Evolutionary conservation across 2,329 filamentous ascomycete species (phyloP), one percentile per base, ranked within the genome.

Genomic region (Ophiostoma pallidulum): DNA sequence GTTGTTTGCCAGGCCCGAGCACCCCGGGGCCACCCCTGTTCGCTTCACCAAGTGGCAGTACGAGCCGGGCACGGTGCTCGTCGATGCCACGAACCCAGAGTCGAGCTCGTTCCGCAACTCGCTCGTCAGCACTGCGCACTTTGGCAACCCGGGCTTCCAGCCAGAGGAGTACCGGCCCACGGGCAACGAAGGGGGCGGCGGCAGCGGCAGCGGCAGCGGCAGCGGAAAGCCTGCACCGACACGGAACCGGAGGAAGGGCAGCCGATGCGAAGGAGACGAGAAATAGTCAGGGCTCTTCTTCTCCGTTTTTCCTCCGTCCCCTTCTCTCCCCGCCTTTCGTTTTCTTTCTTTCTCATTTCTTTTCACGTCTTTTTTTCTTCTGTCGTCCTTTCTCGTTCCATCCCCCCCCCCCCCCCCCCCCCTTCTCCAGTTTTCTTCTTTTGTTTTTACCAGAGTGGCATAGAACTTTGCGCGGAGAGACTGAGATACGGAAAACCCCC

Each of bases 111-210:
- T 84, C 57, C 80, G 79, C 57, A 82, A 83, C 54, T 80, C 74
- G 45, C 76, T 82, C 47, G 82, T 77, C 64, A 84, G 83, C 56
- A 73, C 73, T 40, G 79, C 80, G 1, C 80, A 84, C 58, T 84
- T 78, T 55, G 78, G 78, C 51, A 84, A 84, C 53, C 76, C 77
- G 35, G 71, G 77, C 53, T 78, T 78, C 53, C 74, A 77, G 50
- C 74, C 75, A 0, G 73, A 77, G 53, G 71, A 74, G 59, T 76
- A 71, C 55, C 64, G 59, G 36, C 68, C 68, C 6, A 64, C 62
- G 2, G 55, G 58, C 10, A 37, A 22, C 8, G 28, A 29, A 18
- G 10, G 5, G 13, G 12, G 19, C 42, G 22, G 13, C 22, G 33
- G 16, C 38, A 14, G 22, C 24, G 9, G 39, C 10, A 38, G 31